Conservation (phyloP, 78 protist species). For the Dictyostelium firmibasis region DNA sequence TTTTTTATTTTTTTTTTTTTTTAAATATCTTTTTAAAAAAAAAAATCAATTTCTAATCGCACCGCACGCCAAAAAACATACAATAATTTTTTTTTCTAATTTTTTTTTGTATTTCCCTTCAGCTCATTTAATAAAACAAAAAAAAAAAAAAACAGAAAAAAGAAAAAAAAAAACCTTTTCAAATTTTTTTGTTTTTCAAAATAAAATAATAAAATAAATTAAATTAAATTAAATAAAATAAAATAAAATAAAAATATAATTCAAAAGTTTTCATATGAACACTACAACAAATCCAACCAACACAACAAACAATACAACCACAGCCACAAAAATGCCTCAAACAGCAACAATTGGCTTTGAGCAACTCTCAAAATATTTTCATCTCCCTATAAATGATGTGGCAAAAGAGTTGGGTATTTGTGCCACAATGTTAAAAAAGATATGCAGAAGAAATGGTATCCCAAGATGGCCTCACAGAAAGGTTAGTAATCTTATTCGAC, state of each 20-base stretch:
- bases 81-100: not conserved
- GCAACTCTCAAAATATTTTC: slow-evolving; percentile 74
- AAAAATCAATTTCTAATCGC: not conserved
- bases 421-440: slow-evolving; percentile 82
- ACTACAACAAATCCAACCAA: not conserved
- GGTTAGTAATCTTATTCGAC: not conserved
- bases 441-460: slow-evolving; percentile 78
- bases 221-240: not conserved
- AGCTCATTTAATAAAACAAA: not conserved
- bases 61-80: too few relatives aligned
- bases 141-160: not conserved
- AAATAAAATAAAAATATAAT: not conserved
- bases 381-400: slow-evolving; percentile 75
- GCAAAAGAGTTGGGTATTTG: slow-evolving; percentile 85
- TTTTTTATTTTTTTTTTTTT: too few relatives aligned
- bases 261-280: not conserved
- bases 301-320: not conserved
- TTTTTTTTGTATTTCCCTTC: not conserved
- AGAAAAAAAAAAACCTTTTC: not conserved
- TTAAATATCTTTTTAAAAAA: not conserved
- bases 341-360: slow-evolving; percentile 72
- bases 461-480: slow-evolving; percentile 87
- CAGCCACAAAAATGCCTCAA: slow-evolving; percentile 63
- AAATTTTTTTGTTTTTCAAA: not conserved
- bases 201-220: too few relatives aligned